These are phyloP conservation scores for Kwoniella shivajii DNA, from an alignment of 1,284 basidiomycete genomes.

Conservation along the genomic window DNA sequence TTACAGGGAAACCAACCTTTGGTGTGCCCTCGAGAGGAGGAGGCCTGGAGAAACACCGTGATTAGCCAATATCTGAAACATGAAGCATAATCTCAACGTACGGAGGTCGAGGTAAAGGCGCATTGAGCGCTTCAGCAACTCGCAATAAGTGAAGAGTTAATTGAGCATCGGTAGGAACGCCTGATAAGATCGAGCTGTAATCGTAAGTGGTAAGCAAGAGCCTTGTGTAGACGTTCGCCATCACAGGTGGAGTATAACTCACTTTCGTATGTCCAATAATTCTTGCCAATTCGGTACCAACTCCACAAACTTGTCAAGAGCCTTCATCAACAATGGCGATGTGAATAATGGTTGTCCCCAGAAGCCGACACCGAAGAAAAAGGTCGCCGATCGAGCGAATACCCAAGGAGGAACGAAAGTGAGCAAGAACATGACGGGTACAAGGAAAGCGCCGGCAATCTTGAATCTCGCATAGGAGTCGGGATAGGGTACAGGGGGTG, in stretches of 20 bases:
- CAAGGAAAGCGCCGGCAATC: conserved; percentile 51
- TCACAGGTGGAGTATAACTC: conserved; percentile 16
- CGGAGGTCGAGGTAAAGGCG: conserved; percentile 52
- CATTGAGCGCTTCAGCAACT: conserved; percentile 55
- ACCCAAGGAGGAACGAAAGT: conserved; percentile 56
- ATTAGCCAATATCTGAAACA: not conserved
- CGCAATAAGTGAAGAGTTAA: conserved; percentile 60
- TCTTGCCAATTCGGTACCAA: conserved; percentile 59
- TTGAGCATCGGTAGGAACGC: conserved; percentile 63
- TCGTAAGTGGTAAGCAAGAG: not conserved
- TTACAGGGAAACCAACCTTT: conserved; percentile 22
- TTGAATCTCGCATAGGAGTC: conserved; percentile 52
- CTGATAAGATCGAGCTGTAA: conserved; percentile 57
- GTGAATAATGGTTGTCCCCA: conserved; percentile 62
- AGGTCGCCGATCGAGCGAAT: conserved; percentile 56
- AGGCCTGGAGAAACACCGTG: conserved; percentile 17
- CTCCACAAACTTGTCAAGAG: conserved; percentile 51
- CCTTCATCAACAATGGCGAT: conserved; percentile 54
- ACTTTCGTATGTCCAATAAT: conserved; percentile 57
- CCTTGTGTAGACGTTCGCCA: not conserved
- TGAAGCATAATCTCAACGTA: conserved; percentile 14
- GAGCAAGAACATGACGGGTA: conserved; percentile 52
- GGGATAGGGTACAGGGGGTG: conserved; percentile 53
- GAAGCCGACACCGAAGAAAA: conserved; percentile 58
- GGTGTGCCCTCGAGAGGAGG: conserved; percentile 47